Base-by-base conservation (phyloP, 1,139 yeast species). In the Yamadazyma pseudoaaseri region DNA sequence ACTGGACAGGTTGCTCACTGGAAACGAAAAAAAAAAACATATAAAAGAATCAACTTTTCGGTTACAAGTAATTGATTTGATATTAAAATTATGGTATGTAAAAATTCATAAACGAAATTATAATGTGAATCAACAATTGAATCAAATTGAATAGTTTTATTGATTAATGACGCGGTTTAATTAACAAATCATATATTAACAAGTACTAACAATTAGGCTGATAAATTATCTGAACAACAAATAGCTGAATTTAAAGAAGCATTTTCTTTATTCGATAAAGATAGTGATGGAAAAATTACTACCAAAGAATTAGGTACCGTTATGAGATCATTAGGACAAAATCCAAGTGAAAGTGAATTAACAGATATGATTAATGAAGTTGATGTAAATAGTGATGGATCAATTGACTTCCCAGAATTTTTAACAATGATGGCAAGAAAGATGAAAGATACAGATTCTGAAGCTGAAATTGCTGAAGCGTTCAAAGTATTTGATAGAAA, bases 201-300 rank as follows among this genome's bases (percentile, higher is more conserved):
- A n/a, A n/a, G n/a, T n/a, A n/a, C n/a, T n/a, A n/a, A n/a, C n/a
- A n/a, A 22, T 11, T 39, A 75, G 86, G 81, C 94, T 53, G 94
- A 86, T 49, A 85, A 89, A 68, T 78, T 92, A 55, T 86, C 96
- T 31, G 95, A 90, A 60, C 95, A 87, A 65, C 98, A 92, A 70
- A 87, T 90, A 54, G 86, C 94, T 43, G 97, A 94, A 56, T 92
- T 92, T 66, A 89, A 87, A 65, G 98, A 92, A 71, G 98, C 98
- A 9, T 92, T 92, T 60, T 86, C 97, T 38, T 77, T 92, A 47
- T 92, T 92, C 51, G 97, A 92, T 69, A 89, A 87, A 64, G 96
- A 92, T 60, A 85, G 90, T 52, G 97, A 90, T 65, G 98, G 97
- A 43, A 69, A 87, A 59, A 92, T 92, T 69, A 89, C 97, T 44